These are phyloP conservation scores for Terana coerulea DNA, from an alignment of 768 basidiomycete genomes.

Conservation along the genomic window DNA sequence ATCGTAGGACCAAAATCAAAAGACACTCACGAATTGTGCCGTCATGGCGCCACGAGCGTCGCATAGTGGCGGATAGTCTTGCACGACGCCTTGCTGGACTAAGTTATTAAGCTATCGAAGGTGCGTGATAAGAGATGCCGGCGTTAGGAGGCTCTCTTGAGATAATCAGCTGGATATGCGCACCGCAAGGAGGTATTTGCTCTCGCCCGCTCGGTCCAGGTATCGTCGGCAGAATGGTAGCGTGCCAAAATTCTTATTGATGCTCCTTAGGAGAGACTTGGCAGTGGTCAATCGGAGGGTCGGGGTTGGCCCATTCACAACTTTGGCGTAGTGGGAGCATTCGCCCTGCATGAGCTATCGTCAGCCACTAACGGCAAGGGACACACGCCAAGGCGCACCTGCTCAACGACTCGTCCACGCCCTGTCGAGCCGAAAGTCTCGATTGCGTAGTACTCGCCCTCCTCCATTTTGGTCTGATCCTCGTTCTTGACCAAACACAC, in stretches of 20 bases:
- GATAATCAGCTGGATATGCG: slow-evolving; percentile 19
- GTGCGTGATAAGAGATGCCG: neutral
- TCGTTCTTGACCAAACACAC: slow-evolving; percentile 86
- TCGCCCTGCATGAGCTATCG: slow-evolving; percentile 59
- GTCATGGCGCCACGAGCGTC: slow-evolving; percentile 88
- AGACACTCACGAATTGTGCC: slow-evolving; percentile 74
- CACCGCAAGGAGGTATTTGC: slow-evolving; percentile 88
- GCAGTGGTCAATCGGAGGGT: slow-evolving; percentile 82
- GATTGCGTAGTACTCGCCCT: slow-evolving; percentile 98
- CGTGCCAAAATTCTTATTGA: slow-evolving; percentile 92
- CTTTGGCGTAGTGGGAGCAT: slow-evolving; percentile 88
- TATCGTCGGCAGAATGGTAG: slow-evolving; percentile 95
- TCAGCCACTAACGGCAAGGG: neutral
- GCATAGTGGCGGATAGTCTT: slow-evolving; percentile 89
- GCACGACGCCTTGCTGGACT: slow-evolving; percentile 83
- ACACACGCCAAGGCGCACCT: slow-evolving; percentile 38
- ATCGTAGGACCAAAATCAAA: neutral
- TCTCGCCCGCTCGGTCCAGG: slow-evolving; percentile 89
- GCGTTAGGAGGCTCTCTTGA: neutral
- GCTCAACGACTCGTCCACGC: slow-evolving; percentile 80
- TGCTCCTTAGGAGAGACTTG: slow-evolving; percentile 79
- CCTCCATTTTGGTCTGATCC: slow-evolving; percentile 96
- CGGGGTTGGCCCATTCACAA: slow-evolving; percentile 64
- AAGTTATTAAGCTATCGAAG: slow-evolving; percentile 76
- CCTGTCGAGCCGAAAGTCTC: slow-evolving; percentile 99